Percentiles rank a stretch among this genome's conserved stretches.
Conservation (phyloP, 108 stramenopile genomes). For the Skeletonema marinoi region DNA sequence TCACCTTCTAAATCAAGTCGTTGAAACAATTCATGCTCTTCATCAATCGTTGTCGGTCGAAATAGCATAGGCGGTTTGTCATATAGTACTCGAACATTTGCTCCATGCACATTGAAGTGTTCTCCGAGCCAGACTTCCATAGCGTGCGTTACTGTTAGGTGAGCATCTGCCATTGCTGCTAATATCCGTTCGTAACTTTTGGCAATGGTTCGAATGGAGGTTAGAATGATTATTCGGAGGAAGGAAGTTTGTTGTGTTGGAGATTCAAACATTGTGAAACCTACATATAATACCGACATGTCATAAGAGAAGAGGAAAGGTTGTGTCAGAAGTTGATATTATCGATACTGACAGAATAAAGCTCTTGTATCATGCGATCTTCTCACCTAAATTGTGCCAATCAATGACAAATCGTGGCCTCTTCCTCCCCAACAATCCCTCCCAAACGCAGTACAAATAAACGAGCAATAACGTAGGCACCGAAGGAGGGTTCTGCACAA, state of each 20-base stretch:
- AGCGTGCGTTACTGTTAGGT: constrained; percentile 92
- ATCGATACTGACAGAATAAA: no score
- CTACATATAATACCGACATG: no score
- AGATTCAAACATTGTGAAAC: constrained; percentile 88
- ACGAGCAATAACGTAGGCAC: constrained; percentile 83
- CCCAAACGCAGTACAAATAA: constrained; percentile 58
- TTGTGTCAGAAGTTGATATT: no score
- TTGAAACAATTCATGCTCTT: constrained; percentile 77
- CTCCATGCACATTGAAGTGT: constrained; percentile 61
- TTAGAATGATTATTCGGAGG: constrained; percentile 1
- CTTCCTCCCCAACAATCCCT: constrained; percentile 15
- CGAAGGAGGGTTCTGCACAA: constrained; percentile 98
- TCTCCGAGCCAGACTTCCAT: constrained; percentile 86
- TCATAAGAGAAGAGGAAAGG: no score
- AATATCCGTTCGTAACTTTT: constrained; percentile 71
- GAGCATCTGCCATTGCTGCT: constrained; percentile 79
- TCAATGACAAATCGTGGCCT: constrained; percentile 88
- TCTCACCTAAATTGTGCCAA: constrained; percentile 94
- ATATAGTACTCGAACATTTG: constrained; percentile 66
- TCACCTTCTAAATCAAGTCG: constrained; percentile 32
- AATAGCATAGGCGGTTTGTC: constrained; percentile 93
- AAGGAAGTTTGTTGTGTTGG: constrained; percentile 1
- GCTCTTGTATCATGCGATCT: no score
- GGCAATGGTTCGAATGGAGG: constrained; percentile 47
- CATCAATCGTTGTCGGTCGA: constrained; percentile 58